Evolutionary conservation across 1,284 basidiomycete genomes (phyloP).

Genomic region (Leccinum fallax): DNA sequence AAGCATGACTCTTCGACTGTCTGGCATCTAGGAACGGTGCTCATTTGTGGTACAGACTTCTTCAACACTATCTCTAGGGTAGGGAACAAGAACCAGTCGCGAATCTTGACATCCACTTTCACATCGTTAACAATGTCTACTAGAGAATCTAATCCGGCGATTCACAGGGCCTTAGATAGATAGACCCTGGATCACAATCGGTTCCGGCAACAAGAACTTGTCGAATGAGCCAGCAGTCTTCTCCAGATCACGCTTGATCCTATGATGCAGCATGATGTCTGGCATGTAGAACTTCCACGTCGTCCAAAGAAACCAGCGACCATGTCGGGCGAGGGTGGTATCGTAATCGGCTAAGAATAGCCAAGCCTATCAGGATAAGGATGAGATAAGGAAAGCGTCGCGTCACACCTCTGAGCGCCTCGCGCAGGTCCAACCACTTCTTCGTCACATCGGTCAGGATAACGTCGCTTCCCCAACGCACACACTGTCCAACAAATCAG

Average conservation of each 20-base stretch:
- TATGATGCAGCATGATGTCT: slow-evolving; percentile 36
- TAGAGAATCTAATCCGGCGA: background rate
- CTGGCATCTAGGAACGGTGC: background rate
- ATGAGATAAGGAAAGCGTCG: slow-evolving; percentile 1
- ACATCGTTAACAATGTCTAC: background rate
- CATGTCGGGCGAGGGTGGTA: slow-evolving; percentile 57
- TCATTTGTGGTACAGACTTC: background rate
- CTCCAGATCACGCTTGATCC: slow-evolving; percentile 44
- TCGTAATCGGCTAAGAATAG: slow-evolving; percentile 62
- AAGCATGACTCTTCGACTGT: slow-evolving; percentile 18
- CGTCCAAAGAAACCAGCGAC: slow-evolving; percentile 79
- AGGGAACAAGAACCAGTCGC: background rate
- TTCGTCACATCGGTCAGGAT: slow-evolving; percentile 89
- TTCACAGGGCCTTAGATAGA: slow-evolving; percentile 14
- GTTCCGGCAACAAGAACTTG: slow-evolving; percentile 30
- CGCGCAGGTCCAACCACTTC: slow-evolving; percentile 75
- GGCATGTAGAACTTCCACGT: slow-evolving; percentile 63
- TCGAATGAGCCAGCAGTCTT: slow-evolving; percentile 60
- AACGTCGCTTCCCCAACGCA: slow-evolving; percentile 87
- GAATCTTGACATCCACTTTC: slow-evolving; percentile 4
- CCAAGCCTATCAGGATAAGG: background rate
- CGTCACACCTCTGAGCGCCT: slow-evolving; percentile 60
- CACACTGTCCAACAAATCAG: slow-evolving; percentile 50
- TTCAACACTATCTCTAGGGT: background rate
- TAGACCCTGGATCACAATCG: slow-evolving; percentile 24